phyloP scores from a whole-genome alignment of 2,329 filamentous ascomycete genomes.

The Drechmeria coniospora region DNA sequence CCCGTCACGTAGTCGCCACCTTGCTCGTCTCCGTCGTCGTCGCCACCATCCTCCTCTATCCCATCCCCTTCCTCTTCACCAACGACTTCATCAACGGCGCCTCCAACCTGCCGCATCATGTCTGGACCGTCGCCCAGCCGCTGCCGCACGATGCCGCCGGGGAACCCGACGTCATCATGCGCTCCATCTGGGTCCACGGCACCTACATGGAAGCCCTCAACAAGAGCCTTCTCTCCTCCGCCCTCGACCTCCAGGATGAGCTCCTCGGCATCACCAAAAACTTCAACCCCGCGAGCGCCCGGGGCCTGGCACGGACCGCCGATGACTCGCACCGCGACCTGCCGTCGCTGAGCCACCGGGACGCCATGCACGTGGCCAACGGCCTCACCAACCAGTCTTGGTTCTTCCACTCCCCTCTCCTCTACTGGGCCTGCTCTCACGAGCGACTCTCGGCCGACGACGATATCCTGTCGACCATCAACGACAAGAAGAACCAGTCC shows the following conservation, averaged over 20 bases:
- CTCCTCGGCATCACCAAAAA: conserved; percentile 46
- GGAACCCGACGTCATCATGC: conserved; percentile 61
- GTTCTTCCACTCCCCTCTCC: conserved; percentile 70
- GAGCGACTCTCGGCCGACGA: conserved; percentile 41
- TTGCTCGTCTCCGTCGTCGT: conserved; percentile 59
- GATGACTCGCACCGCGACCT: conserved; percentile 15
- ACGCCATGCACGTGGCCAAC: conserved; percentile 43
- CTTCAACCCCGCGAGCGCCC: conserved; percentile 32
- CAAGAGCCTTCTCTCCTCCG: conserved; percentile 46
- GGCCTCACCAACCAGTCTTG: conserved; percentile 48
- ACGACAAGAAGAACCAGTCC: conserved; percentile 42
- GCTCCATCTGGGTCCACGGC: conserved; percentile 68
- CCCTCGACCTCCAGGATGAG: conserved; percentile 54
- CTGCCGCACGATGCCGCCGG: conserved; percentile 34
- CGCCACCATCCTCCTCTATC: conserved; percentile 56
- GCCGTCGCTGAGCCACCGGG: conserved; percentile 29
- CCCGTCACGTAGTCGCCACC: conserved; percentile 59
- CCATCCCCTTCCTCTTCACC: conserved; percentile 59
- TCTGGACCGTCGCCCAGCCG: conserved; percentile 62
- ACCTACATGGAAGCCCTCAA: conserved; percentile 66
- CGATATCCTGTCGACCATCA: conserved; percentile 55
- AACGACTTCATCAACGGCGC: conserved; percentile 56
- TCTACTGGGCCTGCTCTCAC: conserved; percentile 62
- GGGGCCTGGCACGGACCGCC: conserved; percentile 13
- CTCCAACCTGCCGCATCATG: conserved; percentile 60